These are phyloP conservation scores for Cryptomeria japonica DNA, from an alignment of 75 land plant genomes.

Conservation along the genomic window DNA sequence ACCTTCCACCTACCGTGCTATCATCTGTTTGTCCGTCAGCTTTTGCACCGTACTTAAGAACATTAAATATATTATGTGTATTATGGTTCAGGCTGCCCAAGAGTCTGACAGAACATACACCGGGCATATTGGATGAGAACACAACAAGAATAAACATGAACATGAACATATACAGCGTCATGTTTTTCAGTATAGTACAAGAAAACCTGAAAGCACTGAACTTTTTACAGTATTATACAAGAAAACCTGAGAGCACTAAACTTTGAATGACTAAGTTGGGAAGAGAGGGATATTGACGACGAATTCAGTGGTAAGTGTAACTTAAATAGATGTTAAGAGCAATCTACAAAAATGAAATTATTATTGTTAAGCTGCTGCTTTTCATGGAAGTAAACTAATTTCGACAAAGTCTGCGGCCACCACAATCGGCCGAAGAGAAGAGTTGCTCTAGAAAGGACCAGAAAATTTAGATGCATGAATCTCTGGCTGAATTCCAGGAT, in stretches of 20 bases:
- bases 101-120: neutral
- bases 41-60: conserved; percentile 28
- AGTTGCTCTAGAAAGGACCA: no score
- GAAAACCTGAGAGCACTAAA: neutral
- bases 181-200: neutral
- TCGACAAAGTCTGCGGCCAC: neutral
- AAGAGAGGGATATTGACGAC: neutral
- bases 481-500: neutral
- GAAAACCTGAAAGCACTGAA: no score
- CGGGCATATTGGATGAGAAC: neutral
- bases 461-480: no score
- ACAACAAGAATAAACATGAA: neutral
- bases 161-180: neutral
- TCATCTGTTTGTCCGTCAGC: conserved; percentile 58
- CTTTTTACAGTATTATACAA: no score
- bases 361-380: neutral
- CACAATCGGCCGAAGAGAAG: no score
- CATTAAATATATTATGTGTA: neutral
- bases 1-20: conserved; percentile 14
- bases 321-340: neutral
- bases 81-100: neutral
- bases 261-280: neutral
- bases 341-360: no score
- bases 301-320: neutral
- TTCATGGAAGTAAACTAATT: neutral